Percentiles rank a stretch among this genome's conserved stretches.
Evolutionary conservation across 305 asterid genomes (phyloP).

Genomic region (Nicotiana rustica): DNA sequence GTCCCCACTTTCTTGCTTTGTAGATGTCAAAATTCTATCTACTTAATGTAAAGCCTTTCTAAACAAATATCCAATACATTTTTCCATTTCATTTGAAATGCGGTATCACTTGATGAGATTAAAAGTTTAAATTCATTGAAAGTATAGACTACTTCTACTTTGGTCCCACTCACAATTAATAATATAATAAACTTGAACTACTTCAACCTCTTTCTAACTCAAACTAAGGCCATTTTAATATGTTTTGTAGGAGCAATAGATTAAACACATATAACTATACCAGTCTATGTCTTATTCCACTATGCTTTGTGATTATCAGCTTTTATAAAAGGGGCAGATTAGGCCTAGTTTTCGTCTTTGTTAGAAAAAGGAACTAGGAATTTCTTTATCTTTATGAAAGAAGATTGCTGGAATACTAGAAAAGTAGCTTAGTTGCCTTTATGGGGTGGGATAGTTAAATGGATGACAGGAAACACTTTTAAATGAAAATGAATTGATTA

Average conservation of each 20-base stretch:
- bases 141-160: neutral
- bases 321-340: neutral
- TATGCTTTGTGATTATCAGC: conserved; percentile 2
- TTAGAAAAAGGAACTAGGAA: conserved; percentile 13
- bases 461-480: neutral
- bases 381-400: conserved; percentile 2
- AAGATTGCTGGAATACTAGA: neutral
- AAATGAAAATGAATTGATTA: neutral
- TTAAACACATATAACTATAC: neutral
- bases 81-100: neutral
- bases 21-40: neutral
- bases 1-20: neutral
- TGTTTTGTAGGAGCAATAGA: conserved; percentile 15
- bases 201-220: neutral
- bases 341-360: neutral
- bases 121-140: neutral
- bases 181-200: neutral
- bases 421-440: neutral
- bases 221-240: neutral
- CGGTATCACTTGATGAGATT: conserved; percentile 16
- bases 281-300: neutral
- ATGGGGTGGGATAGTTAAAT: neutral
- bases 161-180: neutral
- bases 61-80: neutral
- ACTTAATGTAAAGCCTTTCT: neutral